Conservation (phyloP, 2,329 filamentous ascomycete species). For the Phialemoniopsis sp. region DNA sequence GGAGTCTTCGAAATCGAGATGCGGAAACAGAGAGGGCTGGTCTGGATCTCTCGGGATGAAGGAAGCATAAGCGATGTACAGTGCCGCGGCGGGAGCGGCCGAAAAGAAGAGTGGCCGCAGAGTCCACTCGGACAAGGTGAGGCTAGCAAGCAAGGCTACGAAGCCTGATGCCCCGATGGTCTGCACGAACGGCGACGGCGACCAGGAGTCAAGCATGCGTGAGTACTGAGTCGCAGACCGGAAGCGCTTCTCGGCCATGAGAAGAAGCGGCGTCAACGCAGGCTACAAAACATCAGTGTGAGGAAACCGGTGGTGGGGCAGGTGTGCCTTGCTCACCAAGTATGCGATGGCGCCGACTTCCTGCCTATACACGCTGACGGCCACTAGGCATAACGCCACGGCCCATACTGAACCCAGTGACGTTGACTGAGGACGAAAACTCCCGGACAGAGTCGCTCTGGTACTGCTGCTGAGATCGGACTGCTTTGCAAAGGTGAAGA, state of each 20-base stretch:
- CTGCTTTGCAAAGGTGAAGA: constrained; percentile 9
- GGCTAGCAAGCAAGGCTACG: constrained; percentile 14
- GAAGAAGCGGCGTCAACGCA: constrained; percentile 22
- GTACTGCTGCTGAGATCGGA: not conserved
- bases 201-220: constrained; percentile 6
- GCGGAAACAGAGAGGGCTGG: constrained; percentile 18
- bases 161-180: constrained; percentile 16
- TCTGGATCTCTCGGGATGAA: constrained; percentile 13
- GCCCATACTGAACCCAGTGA: constrained; percentile 7
- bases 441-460: not conserved
- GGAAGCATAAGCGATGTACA: constrained; percentile 22
- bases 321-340: constrained; percentile 13
- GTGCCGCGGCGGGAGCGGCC: constrained; percentile 16
- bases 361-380: constrained; percentile 13
- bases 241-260: constrained; percentile 15
- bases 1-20: constrained; percentile 24
- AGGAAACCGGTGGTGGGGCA: too few species aligned
- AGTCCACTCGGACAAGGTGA: constrained; percentile 21
- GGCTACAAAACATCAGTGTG: too few species aligned
- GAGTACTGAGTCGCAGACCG: constrained; percentile 4
- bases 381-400: constrained; percentile 10
- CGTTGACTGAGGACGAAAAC: too few species aligned
- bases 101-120: constrained; percentile 16
- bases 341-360: constrained; percentile 9
- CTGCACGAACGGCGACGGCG: constrained; percentile 7